Evolutionary conservation across 495 filamentous ascomycete genomes (phyloP).

Genomic region (Sabuloglossum arenarium): DNA sequence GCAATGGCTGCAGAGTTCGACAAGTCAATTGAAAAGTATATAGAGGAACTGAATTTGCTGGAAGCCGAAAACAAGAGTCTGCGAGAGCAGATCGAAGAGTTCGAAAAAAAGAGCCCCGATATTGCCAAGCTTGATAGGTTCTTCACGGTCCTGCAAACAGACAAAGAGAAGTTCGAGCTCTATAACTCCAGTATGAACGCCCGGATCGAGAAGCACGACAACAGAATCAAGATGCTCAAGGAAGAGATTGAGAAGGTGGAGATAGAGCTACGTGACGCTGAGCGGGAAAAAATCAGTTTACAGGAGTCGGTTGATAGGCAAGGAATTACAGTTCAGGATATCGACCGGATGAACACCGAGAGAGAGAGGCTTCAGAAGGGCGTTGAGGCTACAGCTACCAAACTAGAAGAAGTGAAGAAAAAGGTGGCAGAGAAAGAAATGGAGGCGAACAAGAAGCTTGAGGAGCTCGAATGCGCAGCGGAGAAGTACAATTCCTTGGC

Average conservation of each 20-base stretch:
- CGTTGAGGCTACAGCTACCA: constrained; percentile 47
- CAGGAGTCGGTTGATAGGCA: constrained; percentile 75
- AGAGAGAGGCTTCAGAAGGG: constrained; percentile 75
- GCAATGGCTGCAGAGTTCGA: constrained; percentile 84
- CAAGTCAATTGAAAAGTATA: constrained; percentile 52
- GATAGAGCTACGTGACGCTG: constrained; percentile 52
- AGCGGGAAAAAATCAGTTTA: constrained; percentile 57
- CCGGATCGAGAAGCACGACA: constrained; percentile 66
- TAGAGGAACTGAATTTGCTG: constrained; percentile 59
- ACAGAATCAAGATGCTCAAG: constrained; percentile 50
- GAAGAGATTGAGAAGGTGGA: constrained; percentile 63
- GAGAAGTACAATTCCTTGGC: constrained; percentile 83
- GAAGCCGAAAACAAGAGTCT: constrained; percentile 65
- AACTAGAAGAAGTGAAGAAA: constrained; percentile 64
- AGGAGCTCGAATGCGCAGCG: constrained; percentile 69
- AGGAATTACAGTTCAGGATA: constrained; percentile 87
- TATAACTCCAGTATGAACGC: constrained; percentile 66
- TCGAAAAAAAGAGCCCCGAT: constrained; percentile 66
- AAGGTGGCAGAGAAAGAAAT: constrained; percentile 65
- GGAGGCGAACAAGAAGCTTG: constrained; percentile 63
- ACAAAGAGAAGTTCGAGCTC: constrained; percentile 77
- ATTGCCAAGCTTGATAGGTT: constrained; percentile 62
- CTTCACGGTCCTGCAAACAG: constrained; percentile 72
- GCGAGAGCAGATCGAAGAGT: constrained; percentile 64
- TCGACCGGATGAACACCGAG: constrained; percentile 94